Base-by-base conservation (phyloP, 1,284 basidiomycete genomes). In the Cryptococcus jaspeensis region DNA sequence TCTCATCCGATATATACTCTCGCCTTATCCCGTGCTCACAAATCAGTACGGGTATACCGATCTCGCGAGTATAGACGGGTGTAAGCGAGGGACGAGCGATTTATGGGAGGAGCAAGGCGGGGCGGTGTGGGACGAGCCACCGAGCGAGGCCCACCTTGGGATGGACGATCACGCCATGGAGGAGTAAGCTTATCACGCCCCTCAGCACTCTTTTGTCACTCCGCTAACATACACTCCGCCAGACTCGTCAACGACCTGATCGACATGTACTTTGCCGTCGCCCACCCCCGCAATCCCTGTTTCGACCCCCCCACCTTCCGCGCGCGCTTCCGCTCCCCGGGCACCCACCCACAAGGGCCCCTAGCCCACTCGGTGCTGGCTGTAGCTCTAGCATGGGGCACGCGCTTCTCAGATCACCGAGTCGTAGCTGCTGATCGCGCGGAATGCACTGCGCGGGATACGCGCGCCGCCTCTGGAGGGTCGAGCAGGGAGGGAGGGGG, bases 371-470 rank as follows among this genome's bases (percentile, higher is more conserved):
- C 87, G 2, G 80, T 93, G 16, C 82, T 95, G 39, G 92, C 92
- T 4, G 87, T 88, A 0, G 87, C 93, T n/a, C 80, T 96, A 47
- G 90, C 92, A 0, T 94, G 90, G 87, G 92, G 92, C 20, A 87
- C 90, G 42, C 91, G 92, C 67, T 95, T 95, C 73, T 89, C 89
- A 11, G 90, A 94, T 65, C 88, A 93, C 71, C 85, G 87, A 0
- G 77, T 92, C 59, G 83, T 95, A 46, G 81, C 86, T 6, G 83
- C 85, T 28, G 92, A 95, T 77, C 83, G 91, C 44, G 80, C 83
- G 50, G 84, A 85, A 61, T 63, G 68, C 25, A 64, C 67, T 2
- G 57, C 55, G 0, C 55, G 69, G 2, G 68, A 72, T 45, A 48
- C 45, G 2, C 46, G 53, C 28, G 28, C 9, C 28, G 28, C 5